Evolutionary conservation across 192 early-diverging fungal species (phyloP).

Genomic region (Podila clonocystis): DNA sequence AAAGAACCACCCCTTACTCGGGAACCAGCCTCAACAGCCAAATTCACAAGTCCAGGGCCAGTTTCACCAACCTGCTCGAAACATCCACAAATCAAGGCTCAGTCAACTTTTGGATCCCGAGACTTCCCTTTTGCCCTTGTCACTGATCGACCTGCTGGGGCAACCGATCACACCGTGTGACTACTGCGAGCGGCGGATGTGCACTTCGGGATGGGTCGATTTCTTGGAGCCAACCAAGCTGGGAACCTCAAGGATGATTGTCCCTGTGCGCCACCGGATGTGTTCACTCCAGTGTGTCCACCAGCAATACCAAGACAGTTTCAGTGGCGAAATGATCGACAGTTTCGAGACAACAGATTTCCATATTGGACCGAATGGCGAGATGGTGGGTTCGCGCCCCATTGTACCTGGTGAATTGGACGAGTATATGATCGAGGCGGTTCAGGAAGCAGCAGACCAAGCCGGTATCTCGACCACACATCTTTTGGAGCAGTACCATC

Average conservation of each 20-base stretch:
- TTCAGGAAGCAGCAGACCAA: conserved; percentile 40
- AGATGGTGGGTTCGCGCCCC: conserved; percentile 36
- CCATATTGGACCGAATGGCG: conserved; percentile 37
- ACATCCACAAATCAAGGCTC: conserved; percentile 6
- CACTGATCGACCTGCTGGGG: conserved; percentile 22
- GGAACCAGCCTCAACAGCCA: not conserved
- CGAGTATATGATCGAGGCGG: conserved; percentile 47
- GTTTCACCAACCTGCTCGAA: not conserved
- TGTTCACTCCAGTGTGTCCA: conserved; percentile 40
- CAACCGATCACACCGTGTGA: conserved; percentile 27
- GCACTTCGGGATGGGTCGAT: conserved; percentile 41
- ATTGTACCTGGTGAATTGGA: conserved; percentile 39
- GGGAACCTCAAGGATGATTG: conserved; percentile 25
- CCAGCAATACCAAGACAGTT: conserved; percentile 35
- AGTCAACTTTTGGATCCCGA: conserved; percentile 34
- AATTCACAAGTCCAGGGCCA: not conserved
- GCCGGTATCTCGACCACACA: conserved; percentile 39
- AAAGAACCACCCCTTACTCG: not conserved
- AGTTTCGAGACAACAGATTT: conserved; percentile 36
- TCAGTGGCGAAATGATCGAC: conserved; percentile 41
- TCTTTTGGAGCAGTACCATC: conserved; percentile 35
- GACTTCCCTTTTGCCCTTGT: conserved; percentile 15
- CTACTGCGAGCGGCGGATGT: conserved; percentile 39
- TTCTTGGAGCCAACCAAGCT: conserved; percentile 42
- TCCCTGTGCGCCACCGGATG: conserved; percentile 40